Conservation (phyloP, 1,284 basidiomycete genomes). For the Sporisorium scitamineum region DNA sequence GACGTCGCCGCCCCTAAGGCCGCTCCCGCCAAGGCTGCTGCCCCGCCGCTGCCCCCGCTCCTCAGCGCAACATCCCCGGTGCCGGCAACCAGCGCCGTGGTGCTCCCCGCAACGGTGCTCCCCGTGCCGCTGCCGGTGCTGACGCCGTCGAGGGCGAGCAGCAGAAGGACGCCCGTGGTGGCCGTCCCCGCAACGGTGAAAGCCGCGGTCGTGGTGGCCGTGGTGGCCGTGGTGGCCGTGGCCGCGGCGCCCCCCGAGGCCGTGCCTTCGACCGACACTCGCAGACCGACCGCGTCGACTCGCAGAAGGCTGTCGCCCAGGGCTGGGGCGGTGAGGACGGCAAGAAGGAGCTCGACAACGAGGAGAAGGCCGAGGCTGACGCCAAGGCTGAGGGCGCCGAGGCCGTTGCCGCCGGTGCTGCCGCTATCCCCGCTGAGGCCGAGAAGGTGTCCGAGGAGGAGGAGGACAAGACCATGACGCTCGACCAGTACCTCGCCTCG, state of each 20-base stretch:
- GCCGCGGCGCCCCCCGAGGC: constrained; percentile 74
- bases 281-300: constrained; percentile 81
- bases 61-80: constrained; percentile 62
- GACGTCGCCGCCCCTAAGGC: constrained; percentile 51
- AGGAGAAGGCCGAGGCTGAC: constrained; percentile 75
- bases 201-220: constrained; percentile 71
- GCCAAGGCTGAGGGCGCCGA: constrained; percentile 61
- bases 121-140: constrained; percentile 43
- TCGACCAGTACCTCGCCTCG: constrained; percentile 82
- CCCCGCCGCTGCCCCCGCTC: constrained; percentile 52
- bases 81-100: constrained; percentile 55
- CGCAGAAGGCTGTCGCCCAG: constrained; percentile 89
- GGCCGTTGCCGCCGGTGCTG: constrained; percentile 65
- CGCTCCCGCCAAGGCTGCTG: constrained; percentile 61
- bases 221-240: constrained; percentile 72
- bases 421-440: constrained; percentile 59
- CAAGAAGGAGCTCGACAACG: constrained; percentile 79
- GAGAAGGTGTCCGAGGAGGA: constrained; percentile 77
- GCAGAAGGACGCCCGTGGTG: constrained; percentile 47
- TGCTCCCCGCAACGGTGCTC: constrained; percentile 50
- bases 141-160: constrained; percentile 50
- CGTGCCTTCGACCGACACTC: constrained; percentile 84
- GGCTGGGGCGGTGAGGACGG: constrained; percentile 92
- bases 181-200: constrained; percentile 41
- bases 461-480: constrained; percentile 89